Conservation (phyloP, 1,284 basidiomycete genomes). For the Phylloporus sp. region DNA sequence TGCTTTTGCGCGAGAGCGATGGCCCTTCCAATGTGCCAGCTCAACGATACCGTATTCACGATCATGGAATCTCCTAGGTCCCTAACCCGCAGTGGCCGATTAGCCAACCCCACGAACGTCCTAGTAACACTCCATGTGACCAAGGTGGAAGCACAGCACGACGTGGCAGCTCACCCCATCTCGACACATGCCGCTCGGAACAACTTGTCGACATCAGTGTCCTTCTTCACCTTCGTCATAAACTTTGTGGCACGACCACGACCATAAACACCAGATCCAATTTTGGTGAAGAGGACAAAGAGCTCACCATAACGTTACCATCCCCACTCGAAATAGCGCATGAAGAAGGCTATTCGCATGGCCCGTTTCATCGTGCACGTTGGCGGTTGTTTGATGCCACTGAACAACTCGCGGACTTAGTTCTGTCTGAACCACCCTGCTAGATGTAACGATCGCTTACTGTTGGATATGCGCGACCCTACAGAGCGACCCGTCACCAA, state of each 20-base stretch:
- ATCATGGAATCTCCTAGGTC: conserved; percentile 44
- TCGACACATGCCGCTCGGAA: conserved; percentile 43
- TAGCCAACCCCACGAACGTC: conserved; percentile 45
- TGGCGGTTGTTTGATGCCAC: conserved; percentile 44
- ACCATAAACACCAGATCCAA: background rate
- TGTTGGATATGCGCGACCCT: conserved; percentile 43
- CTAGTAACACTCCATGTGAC: conserved; percentile 15
- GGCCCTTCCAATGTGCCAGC: conserved; percentile 60
- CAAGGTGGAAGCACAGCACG: background rate
- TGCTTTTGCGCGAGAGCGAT: conserved; percentile 46
- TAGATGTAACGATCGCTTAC: conserved; percentile 22
- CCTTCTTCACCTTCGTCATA: conserved; percentile 39
- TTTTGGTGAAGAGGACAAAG: background rate
- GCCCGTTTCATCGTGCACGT: conserved; percentile 41
- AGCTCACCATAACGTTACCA: conserved; percentile 41
- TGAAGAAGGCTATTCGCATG: conserved; percentile 36
- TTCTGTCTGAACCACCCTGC: background rate
- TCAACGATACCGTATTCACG: conserved; percentile 55
- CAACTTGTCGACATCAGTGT: conserved; percentile 37
- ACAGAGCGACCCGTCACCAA: conserved; percentile 11
- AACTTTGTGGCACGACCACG: conserved; percentile 34
- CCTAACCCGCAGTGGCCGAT: conserved; percentile 41
- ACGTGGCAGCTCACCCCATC: conserved; percentile 42
- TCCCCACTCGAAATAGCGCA: conserved; percentile 42
- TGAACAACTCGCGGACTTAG: conserved; percentile 10